These are phyloP conservation scores for Cercospora berteroae DNA, from an alignment of 2,329 filamentous ascomycete genomes.

Conservation along the genomic window DNA sequence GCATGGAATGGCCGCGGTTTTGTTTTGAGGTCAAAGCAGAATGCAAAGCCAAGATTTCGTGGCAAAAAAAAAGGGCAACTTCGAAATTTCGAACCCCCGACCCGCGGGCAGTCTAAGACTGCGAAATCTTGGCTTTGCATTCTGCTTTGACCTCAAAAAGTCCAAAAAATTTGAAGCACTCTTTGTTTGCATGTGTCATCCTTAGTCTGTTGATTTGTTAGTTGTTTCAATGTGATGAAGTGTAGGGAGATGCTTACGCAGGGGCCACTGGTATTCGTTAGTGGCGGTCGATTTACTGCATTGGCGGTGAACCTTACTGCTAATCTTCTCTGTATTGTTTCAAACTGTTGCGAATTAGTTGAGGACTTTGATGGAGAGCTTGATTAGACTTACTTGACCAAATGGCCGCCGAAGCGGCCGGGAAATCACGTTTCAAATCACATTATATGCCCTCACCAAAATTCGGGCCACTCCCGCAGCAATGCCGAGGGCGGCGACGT, in stretches of 20 bases:
- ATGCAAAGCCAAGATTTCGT: neutral
- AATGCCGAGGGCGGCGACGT: neutral
- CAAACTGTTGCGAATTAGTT: too few species aligned
- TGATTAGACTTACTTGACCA: too few species aligned
- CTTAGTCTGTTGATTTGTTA: conserved; percentile 59
- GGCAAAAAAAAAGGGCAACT: too few species aligned
- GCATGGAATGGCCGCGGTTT: too few species aligned
- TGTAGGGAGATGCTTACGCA: conserved; percentile 40
- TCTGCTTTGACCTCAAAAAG: neutral
- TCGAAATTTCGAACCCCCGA: too few species aligned
- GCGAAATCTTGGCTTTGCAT: neutral
- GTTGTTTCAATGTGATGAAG: too few species aligned
- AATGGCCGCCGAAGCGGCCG: too few species aligned
- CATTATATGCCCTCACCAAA: neutral
- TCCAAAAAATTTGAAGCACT: neutral
- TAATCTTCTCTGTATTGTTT: conserved; percentile 52
- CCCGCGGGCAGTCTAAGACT: too few species aligned
- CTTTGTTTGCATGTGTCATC: conserved; percentile 70
- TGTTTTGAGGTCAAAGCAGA: neutral
- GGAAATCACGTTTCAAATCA: too few species aligned
- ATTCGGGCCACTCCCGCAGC: neutral
- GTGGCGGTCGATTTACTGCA: neutral
- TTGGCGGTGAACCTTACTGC: conserved; percentile 31
- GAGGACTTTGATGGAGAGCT: too few species aligned
- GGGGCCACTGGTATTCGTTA: conserved; percentile 41